phyloP scores from a whole-genome alignment of 169 alveolate species.

The Plasmodium malariae region DNA sequence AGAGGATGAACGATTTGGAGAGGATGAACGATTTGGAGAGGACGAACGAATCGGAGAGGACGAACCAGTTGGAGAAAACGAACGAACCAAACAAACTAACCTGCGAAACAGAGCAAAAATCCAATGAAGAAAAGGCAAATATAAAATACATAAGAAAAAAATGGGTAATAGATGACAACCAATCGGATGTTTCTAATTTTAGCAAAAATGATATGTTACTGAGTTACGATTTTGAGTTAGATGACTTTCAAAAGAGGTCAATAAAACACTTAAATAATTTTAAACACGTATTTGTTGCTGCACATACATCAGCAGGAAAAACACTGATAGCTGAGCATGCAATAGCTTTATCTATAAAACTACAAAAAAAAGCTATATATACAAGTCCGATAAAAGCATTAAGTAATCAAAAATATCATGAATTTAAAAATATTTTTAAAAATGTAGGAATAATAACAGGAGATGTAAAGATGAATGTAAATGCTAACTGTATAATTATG shows the following conservation, averaged over 20 bases:
- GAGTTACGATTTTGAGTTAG: conserved; percentile 95
- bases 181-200: conserved; percentile 57
- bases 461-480: conserved; percentile 96
- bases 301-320: conserved; percentile 99
- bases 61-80: not conserved
- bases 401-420: conserved; percentile 97
- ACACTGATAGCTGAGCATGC: conserved; percentile 99
- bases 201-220: conserved; percentile 83
- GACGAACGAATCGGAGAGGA: no score
- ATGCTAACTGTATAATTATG: conserved; percentile 96
- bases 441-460: conserved; percentile 98
- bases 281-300: conserved; percentile 97
- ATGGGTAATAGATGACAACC: conserved; percentile 86
- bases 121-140: conserved; percentile 15
- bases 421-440: conserved; percentile 90
- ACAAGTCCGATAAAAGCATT: conserved; percentile 99
- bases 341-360: conserved; percentile 95
- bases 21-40: no score
- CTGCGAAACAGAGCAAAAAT: not conserved
- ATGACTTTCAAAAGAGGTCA: conserved; percentile 97
- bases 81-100: not conserved
- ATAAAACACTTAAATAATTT: conserved; percentile 92
- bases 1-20: no score
- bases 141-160: conserved; percentile 78
- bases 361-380: conserved; percentile 95